Conservation (phyloP, 2,329 filamentous ascomycete genomes). For the Teratosphaeria gauchensis region DNA sequence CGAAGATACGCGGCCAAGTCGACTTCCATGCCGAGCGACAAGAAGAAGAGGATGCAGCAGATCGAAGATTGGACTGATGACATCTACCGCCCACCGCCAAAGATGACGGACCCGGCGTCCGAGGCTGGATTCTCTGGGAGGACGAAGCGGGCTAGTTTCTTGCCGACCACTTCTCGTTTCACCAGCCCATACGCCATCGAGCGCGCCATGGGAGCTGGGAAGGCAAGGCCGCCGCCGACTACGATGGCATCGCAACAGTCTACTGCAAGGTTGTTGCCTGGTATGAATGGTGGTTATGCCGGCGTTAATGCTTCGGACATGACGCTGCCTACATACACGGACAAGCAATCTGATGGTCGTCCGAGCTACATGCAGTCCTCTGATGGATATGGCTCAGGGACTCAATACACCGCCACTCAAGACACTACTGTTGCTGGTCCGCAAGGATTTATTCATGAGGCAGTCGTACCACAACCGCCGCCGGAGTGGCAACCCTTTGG, state of each 20-base stretch:
- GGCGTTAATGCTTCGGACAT: constrained; percentile 48
- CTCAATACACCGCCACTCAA: constrained; percentile 11
- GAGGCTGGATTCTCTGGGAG: constrained; percentile 49
- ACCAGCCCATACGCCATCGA: constrained; percentile 80
- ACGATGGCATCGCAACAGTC: constrained; percentile 92
- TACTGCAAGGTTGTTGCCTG: constrained; percentile 58
- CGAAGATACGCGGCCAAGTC: constrained; percentile 75
- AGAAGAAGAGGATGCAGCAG: constrained; percentile 77
- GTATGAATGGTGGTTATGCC: constrained; percentile 8
- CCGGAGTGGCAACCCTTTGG: constrained; percentile 97
- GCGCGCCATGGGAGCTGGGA: constrained; percentile 39
- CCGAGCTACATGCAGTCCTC: neutral
- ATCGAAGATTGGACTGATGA: constrained; percentile 98
- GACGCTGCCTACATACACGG: constrained; percentile 35
- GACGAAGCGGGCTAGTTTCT: constrained; percentile 77
- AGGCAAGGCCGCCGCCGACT: constrained; percentile 52
- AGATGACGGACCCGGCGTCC: constrained; percentile 61
- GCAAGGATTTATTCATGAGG: constrained; percentile 90
- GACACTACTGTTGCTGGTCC: constrained; percentile 62
- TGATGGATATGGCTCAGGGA: constrained; percentile 32
- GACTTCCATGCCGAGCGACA: constrained; percentile 71
- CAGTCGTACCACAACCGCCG: constrained; percentile 90
- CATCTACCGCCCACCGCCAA: constrained; percentile 83
- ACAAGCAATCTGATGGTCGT: constrained; percentile 7
- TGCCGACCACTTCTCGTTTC: constrained; percentile 90